These are phyloP conservation scores for Pseudotulostoma volvatum DNA, from an alignment of 495 filamentous ascomycete species.

Conservation along the genomic window DNA sequence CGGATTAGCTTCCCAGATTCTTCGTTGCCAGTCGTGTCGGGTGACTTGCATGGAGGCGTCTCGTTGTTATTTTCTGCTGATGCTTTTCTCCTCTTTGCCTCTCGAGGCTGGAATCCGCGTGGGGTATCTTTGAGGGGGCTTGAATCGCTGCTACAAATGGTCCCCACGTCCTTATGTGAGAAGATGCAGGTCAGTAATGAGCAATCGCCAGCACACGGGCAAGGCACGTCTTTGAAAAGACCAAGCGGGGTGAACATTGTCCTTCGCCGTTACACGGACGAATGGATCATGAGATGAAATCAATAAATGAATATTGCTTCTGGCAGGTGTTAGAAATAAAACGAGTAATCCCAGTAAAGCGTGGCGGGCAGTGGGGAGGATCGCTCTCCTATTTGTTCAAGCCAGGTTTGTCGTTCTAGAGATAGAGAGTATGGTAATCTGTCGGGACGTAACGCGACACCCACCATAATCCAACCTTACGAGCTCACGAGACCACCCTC, in stretches of 20 bases:
- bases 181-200: slow-evolving; percentile 44
- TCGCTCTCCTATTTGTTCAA: neutral
- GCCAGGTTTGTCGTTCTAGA: neutral
- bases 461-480: neutral
- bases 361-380: too few relatives aligned
- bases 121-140: neutral
- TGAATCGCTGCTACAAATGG: too few relatives aligned
- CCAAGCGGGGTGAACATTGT: slow-evolving; percentile 52
- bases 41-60: neutral
- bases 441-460: neutral
- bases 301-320: too few relatives aligned
- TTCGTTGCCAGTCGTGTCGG: neutral
- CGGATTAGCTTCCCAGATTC: neutral
- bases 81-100: slow-evolving; percentile 3
- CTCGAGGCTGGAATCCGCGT: neutral
- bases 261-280: neutral
- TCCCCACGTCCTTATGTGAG: slow-evolving; percentile 23
- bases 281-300: neutral
- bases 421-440: neutral
- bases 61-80: too few relatives aligned
- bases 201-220: slow-evolving; percentile 43
- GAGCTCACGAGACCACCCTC: too few relatives aligned
- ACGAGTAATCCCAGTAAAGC: neutral
- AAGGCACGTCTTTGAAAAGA: slow-evolving; percentile 46
- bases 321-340: neutral